Evolutionary conservation across 768 basidiomycete species (phyloP).

Genomic region (Royoungia palumana): DNA sequence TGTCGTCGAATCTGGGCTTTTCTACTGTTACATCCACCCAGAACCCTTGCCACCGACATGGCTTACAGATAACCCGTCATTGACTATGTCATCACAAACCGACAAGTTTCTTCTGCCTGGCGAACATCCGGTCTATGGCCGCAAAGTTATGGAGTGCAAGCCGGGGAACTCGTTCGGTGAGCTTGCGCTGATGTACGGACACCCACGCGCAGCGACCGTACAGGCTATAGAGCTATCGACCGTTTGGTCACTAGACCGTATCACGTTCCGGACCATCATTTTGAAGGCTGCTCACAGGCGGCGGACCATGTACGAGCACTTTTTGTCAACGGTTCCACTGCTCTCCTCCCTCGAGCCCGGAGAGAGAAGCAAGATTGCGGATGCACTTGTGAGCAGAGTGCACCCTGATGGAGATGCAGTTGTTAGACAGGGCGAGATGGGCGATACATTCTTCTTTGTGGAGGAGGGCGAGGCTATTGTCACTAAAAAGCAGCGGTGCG

Average conservation of each 20-base stretch:
- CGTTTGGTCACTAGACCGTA: conserved; percentile 94
- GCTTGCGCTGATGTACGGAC: conserved; percentile 97
- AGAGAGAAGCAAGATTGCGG: conserved; percentile 95
- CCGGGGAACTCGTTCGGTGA: conserved; percentile 92
- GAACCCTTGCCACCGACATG: conserved; percentile 63
- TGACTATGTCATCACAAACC: conserved; percentile 35
- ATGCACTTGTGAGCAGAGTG: conserved; percentile 82
- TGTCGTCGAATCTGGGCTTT: conserved; percentile 85
- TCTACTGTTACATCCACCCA: conserved; percentile 78
- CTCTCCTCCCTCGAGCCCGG: conserved; percentile 81
- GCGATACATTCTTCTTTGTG: conserved; percentile 96
- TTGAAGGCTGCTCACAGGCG: conserved; percentile 88
- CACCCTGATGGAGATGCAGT: conserved; percentile 85
- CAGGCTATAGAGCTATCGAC: conserved; percentile 78
- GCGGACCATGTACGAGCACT: conserved; percentile 94
- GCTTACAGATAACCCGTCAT: conserved; percentile 43
- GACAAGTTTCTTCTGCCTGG: conserved; percentile 62
- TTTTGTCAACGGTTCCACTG: conserved; percentile 87
- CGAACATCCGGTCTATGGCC: conserved; percentile 69
- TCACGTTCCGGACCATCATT: conserved; percentile 97
- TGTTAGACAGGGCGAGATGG: conserved; percentile 90
- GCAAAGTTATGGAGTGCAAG: conserved; percentile 79
- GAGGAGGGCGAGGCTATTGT: conserved; percentile 92
- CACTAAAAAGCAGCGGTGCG: conserved; percentile 65
- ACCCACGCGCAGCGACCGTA: conserved; percentile 93